Conservation (phyloP, 2,329 filamentous ascomycete genomes). For the Acarospora socialis region DNA sequence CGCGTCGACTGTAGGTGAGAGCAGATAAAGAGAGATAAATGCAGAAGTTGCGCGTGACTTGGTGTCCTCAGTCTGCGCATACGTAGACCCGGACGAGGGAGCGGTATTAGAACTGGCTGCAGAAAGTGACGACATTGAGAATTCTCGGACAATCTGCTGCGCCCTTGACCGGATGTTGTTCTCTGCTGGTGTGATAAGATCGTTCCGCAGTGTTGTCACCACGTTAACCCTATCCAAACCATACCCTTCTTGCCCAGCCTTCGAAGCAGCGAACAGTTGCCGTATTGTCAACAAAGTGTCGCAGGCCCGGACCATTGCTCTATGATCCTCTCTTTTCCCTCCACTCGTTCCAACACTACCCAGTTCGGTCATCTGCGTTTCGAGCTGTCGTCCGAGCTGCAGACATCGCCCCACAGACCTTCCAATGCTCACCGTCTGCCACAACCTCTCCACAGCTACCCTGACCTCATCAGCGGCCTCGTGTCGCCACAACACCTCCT, state of each 20-base stretch:
- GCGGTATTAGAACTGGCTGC: slow-evolving; percentile 29
- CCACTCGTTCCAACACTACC: slow-evolving; percentile 16
- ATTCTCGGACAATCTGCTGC: slow-evolving; percentile 70
- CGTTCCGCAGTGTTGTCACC: slow-evolving; percentile 54
- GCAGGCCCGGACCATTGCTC: slow-evolving; percentile 66
- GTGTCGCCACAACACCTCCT: slow-evolving; percentile 74
- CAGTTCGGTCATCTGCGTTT: slow-evolving; percentile 68
- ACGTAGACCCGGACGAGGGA: slow-evolving; percentile 47
- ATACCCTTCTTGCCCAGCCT: slow-evolving; percentile 58
- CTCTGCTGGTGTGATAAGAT: slow-evolving; percentile 58
- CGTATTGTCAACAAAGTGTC: slow-evolving; percentile 64
- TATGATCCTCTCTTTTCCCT: slow-evolving; percentile 53
- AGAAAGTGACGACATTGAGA: slow-evolving; percentile 52
- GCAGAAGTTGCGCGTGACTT: slow-evolving; percentile 61
- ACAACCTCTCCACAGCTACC: slow-evolving; percentile 60
- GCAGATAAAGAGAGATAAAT: slow-evolving; percentile 60
- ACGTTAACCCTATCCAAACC: slow-evolving; percentile 62
- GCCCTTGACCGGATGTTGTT: slow-evolving; percentile 56
- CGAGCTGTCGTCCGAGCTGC: slow-evolving; percentile 69
- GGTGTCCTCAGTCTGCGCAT: slow-evolving; percentile 55
- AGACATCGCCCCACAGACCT: slow-evolving; percentile 65
- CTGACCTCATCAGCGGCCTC: slow-evolving; percentile 73
- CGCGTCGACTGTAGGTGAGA: slow-evolving; percentile 52
- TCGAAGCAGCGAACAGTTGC: slow-evolving; percentile 54
- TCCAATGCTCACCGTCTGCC: slow-evolving; percentile 64